Conservation (phyloP, 768 basidiomycete genomes). For the Russula compacta region DNA sequence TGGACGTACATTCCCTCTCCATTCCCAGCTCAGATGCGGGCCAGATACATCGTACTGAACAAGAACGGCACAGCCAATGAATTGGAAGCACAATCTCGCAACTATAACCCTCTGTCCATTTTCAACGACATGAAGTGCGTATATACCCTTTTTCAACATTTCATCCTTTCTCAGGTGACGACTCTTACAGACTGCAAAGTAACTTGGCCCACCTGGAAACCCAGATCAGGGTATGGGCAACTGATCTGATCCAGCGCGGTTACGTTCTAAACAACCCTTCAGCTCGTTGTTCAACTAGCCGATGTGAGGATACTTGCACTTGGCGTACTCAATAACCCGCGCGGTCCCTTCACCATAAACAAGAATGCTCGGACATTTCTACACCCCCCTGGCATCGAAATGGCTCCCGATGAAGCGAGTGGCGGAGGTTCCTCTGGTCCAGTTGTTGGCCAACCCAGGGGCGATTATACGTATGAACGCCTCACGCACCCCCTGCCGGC, state of each 20-base stretch:
- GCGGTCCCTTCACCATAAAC: conserved; percentile 50
- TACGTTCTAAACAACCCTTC: neutral
- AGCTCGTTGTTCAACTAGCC: conserved; percentile 61
- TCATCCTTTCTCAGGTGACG: conserved; percentile 2
- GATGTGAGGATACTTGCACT: conserved; percentile 69
- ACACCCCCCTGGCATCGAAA: conserved; percentile 57
- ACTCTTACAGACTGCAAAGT: conserved; percentile 45
- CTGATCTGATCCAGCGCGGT: neutral
- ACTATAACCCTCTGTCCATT: conserved; percentile 54
- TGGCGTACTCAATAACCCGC: conserved; percentile 53
- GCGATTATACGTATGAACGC: conserved; percentile 25
- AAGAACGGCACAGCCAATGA: conserved; percentile 70
- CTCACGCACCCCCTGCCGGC: conserved; percentile 52
- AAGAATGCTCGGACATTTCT: conserved; percentile 58
- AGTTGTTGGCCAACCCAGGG: neutral
- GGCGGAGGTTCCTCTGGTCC: neutral
- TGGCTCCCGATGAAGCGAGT: conserved; percentile 7
- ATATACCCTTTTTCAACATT: neutral
- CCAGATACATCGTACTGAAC: conserved; percentile 65
- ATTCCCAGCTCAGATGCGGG: neutral
- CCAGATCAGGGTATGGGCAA: conserved; percentile 45
- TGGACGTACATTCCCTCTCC: conserved; percentile 13
- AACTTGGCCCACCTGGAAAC: conserved; percentile 62
- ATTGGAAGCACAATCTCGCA: conserved; percentile 56
- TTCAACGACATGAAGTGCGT: conserved; percentile 72